Evolutionary conservation across 306 rosid genomes (phyloP).

Genomic region (Sphenostylis stenocarpa): DNA sequence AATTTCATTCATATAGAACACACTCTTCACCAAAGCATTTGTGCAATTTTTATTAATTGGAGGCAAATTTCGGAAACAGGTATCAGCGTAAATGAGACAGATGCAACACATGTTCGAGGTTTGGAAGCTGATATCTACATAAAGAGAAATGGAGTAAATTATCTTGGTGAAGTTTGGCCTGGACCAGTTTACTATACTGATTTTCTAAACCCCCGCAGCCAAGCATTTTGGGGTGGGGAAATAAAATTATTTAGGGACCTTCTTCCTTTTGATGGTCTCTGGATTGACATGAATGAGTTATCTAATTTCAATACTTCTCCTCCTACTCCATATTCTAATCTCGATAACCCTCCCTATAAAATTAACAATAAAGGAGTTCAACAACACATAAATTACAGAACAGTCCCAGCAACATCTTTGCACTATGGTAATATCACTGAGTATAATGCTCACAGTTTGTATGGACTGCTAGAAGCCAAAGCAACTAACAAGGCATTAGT

Average conservation of each 20-base stretch:
- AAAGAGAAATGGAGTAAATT: constrained; percentile 63
- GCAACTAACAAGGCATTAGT: constrained; percentile 61
- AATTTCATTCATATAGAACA: not conserved
- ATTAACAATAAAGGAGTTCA: constrained; percentile 46
- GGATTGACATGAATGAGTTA: constrained; percentile 89
- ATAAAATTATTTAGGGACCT: constrained; percentile 53
- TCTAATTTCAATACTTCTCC: constrained; percentile 68
- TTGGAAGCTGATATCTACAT: constrained; percentile 60
- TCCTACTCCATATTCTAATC: constrained; percentile 46
- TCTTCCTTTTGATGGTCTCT: constrained; percentile 78
- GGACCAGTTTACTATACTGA: constrained; percentile 77
- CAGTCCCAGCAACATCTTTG: constrained; percentile 63
- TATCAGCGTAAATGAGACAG: constrained; percentile 56
- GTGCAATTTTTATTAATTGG: not conserved
- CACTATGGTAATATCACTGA: constrained; percentile 70
- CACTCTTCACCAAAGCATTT: not conserved
- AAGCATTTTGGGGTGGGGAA: constrained; percentile 64
- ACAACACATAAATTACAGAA: constrained; percentile 45
- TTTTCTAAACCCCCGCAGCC: constrained; percentile 61
- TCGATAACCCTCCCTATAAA: constrained; percentile 80
- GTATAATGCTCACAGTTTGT: constrained; percentile 73
- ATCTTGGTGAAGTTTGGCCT: constrained; percentile 84
- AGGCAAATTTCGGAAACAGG: constrained; percentile 50
- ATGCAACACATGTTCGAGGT: constrained; percentile 67
- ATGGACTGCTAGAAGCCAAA: constrained; percentile 69